Evolutionary conservation across 768 basidiomycete genomes (phyloP).

Genomic region (Hygrophoropsis aurantiaca): DNA sequence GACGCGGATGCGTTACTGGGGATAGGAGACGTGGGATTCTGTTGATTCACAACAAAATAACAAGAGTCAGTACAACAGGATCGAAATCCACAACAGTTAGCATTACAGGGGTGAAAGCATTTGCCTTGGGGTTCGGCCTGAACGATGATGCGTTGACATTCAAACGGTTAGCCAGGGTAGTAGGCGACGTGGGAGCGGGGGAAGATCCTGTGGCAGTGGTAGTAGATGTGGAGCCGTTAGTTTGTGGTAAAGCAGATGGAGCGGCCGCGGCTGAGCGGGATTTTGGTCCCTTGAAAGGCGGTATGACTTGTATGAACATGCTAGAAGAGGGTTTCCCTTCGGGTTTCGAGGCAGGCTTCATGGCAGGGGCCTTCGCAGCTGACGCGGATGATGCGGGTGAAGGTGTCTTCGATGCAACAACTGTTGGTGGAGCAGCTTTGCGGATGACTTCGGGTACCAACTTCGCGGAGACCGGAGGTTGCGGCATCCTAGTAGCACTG

Average conservation of each 20-base stretch:
- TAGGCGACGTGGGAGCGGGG: conserved; percentile 52
- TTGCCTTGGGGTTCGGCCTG: conserved; percentile 82
- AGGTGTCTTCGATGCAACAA: conserved; percentile 25
- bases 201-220: conserved; percentile 21
- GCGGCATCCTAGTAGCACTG: conserved; percentile 44
- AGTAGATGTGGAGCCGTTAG: conserved; percentile 31
- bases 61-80: conserved; percentile 16
- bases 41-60: conserved; percentile 12
- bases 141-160: conserved; percentile 92
- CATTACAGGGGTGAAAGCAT: conserved; percentile 68
- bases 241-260: conserved; percentile 11
- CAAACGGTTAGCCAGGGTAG: conserved; percentile 56
- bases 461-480: conserved; percentile 29
- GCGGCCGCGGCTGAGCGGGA: conserved; percentile 27
- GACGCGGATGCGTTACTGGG: conserved; percentile 40
- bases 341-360: conserved; percentile 29
- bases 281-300: conserved; percentile 79
- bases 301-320: conserved; percentile 89
- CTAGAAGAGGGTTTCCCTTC: conserved; percentile 49
- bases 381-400: conserved; percentile 25
- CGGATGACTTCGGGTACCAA: conserved; percentile 25
- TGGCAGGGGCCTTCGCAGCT: conserved; percentile 27
- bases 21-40: conserved; percentile 51
- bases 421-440: conserved; percentile 25
- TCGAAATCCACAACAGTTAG: conserved; percentile 8